Evolutionary conservation across 1,139 yeast species (phyloP).

Genomic region (Saccharomyces uvarum): DNA sequence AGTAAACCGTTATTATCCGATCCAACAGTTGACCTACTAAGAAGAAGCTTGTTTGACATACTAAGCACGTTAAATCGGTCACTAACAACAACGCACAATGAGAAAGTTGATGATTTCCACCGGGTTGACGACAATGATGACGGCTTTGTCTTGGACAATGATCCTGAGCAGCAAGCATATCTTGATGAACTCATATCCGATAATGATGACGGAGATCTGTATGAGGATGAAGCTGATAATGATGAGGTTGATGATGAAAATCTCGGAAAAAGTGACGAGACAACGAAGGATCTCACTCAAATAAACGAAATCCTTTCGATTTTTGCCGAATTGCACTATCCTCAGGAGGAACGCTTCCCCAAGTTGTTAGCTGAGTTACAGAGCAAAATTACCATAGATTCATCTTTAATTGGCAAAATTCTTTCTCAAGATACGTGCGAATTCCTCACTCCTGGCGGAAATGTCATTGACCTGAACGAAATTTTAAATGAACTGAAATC

Average conservation of each 20-base stretch:
- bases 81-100: conserved; percentile 1
- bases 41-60: background rate
- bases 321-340: conserved; percentile 1
- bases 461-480: background rate
- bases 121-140: background rate
- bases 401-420: background rate
- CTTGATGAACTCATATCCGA: conserved; percentile 13
- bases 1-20: background rate
- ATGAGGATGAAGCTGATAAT: conserved; percentile 4
- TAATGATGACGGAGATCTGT: conserved; percentile 6
- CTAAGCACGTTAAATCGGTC: background rate
- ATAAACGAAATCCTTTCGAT: background rate
- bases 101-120: background rate
- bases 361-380: conserved; percentile 1
- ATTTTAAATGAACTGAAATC: conserved; percentile 2
- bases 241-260: conserved; percentile 2
- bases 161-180: conserved; percentile 16
- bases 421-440: background rate
- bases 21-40: background rate
- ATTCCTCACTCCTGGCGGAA: background rate
- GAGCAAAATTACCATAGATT: background rate
- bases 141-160: conserved; percentile 5
- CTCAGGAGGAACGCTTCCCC: conserved; percentile 5
- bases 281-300: background rate
- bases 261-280: background rate